These are phyloP conservation scores for Kappamyces sp. DNA, from an alignment of 192 early-diverging fungal genomes.

Conservation along the genomic window DNA sequence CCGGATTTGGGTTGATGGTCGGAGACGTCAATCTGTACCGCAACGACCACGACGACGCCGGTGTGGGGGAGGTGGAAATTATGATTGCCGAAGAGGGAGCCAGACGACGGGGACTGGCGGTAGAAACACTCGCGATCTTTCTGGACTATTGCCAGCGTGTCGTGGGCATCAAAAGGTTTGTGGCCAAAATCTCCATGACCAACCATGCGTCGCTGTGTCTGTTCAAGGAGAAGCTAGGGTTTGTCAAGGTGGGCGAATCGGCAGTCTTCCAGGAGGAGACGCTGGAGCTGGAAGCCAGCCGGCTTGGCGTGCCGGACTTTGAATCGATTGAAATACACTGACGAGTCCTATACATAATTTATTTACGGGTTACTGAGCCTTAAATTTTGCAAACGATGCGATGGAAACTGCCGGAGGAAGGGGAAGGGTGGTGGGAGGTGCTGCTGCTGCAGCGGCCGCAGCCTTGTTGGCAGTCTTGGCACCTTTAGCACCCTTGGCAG, in stretches of 20 bases:
- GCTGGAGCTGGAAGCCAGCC: constrained; percentile 32
- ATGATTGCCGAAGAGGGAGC: constrained; percentile 74
- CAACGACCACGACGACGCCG: constrained; percentile 68
- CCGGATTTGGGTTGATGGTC: constrained; percentile 67
- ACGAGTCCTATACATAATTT: too few species aligned
- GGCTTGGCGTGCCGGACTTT: too few species aligned
- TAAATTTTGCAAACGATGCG: too few species aligned
- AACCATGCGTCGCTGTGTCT: constrained; percentile 57
- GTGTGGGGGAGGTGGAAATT: constrained; percentile 78
- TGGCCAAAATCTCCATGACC: constrained; percentile 58
- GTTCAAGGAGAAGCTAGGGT: constrained; percentile 56
- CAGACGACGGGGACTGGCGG: constrained; percentile 46
- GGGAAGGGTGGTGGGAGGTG: too few species aligned
- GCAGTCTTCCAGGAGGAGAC: constrained; percentile 67
- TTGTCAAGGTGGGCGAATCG: constrained; percentile 41
- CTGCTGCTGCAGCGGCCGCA: too few species aligned
- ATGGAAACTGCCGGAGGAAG: too few species aligned
- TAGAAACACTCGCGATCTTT: constrained; percentile 54
- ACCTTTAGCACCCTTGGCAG: too few species aligned
- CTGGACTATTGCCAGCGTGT: constrained; percentile 48
- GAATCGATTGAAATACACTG: too few species aligned
- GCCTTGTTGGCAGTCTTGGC: too few species aligned
- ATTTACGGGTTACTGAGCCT: too few species aligned
- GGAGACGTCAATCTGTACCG: constrained; percentile 95
- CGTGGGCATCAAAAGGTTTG: constrained; percentile 48